Conservation (phyloP, 2,329 filamentous ascomycete genomes). For the Neurospora crassa region DNA sequence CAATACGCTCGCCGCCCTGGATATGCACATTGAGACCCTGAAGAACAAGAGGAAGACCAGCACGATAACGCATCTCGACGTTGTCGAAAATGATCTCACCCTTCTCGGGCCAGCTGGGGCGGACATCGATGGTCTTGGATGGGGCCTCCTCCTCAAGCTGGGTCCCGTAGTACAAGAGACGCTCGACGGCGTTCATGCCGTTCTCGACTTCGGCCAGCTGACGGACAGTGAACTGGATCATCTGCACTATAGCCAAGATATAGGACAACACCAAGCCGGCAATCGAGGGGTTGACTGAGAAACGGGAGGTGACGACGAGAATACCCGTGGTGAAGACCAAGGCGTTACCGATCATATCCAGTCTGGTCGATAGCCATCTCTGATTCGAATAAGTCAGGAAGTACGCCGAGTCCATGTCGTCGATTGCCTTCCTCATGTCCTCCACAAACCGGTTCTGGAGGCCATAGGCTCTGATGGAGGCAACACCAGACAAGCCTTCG, state of each 20-base stretch:
- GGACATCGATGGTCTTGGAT: constrained; percentile 64
- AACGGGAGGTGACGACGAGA: constrained; percentile 83
- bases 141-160: constrained; percentile 84
- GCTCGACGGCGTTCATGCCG: constrained; percentile 94
- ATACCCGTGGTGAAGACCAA: constrained; percentile 85
- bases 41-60: constrained; percentile 62
- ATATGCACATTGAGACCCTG: constrained; percentile 64
- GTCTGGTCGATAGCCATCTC: constrained; percentile 77
- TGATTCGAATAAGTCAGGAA: constrained; percentile 94
- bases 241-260: constrained; percentile 84
- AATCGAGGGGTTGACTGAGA: constrained; percentile 75
- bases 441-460: constrained; percentile 64
- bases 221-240: constrained; percentile 91
- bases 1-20: constrained; percentile 66
- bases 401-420: constrained; percentile 90
- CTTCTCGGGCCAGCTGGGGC: constrained; percentile 71
- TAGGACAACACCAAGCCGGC: constrained; percentile 85
- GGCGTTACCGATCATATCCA: constrained; percentile 75
- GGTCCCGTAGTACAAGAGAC: constrained; percentile 81
- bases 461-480: constrained; percentile 85
- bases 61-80: constrained; percentile 71
- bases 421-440: constrained; percentile 63
- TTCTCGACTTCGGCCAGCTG: constrained; percentile 95
- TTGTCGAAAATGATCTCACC: constrained; percentile 72
- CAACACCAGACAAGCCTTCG: constrained; percentile 74